A percentile compares a stretch with the other conserved stretches of the same genome.
These are phyloP conservation scores for Penicillium brevicompactum DNA, from an alignment of 2,329 filamentous ascomycete genomes.

Conservation along the genomic window DNA sequence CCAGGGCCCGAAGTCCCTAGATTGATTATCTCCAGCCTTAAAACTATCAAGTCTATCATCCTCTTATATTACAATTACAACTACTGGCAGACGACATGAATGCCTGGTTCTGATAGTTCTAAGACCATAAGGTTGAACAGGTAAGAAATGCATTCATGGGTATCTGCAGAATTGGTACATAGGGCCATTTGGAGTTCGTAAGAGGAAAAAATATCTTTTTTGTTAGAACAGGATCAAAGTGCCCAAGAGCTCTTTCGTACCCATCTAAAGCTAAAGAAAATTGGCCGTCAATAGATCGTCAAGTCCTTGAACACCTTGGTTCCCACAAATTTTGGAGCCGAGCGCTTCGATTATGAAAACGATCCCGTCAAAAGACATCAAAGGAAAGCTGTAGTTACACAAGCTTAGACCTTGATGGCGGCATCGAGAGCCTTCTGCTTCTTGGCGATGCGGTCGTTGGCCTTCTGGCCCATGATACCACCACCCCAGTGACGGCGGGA, in stretches of 20 bases:
- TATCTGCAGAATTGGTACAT: conserved; percentile 42
- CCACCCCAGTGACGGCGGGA: conserved; percentile 94
- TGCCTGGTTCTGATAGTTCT: conserved; percentile 21
- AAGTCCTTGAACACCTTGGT: conserved; percentile 29
- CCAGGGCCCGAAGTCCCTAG: too few relatives aligned
- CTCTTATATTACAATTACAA: not conserved
- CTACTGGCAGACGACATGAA: conserved; percentile 25
- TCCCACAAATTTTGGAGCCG: conserved; percentile 23
- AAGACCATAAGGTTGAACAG: conserved; percentile 23
- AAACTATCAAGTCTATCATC: not conserved
- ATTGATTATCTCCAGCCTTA: too few relatives aligned
- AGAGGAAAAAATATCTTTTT: conserved; percentile 25
- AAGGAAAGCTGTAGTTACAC: conserved; percentile 14
- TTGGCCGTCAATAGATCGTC: conserved; percentile 32
- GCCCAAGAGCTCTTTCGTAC: conserved; percentile 26
- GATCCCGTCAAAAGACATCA: conserved; percentile 29
- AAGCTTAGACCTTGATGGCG: conserved; percentile 93
- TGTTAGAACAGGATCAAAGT: conserved; percentile 32
- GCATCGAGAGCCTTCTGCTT: conserved; percentile 90
- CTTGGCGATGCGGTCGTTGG: conserved; percentile 75
- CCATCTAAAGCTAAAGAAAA: conserved; percentile 39
- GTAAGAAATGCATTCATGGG: conserved; percentile 44
- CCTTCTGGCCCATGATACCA: conserved; percentile 99
- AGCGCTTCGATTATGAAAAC: conserved; percentile 26
- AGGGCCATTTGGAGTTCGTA: conserved; percentile 24